Conservation (phyloP, 768 basidiomycete species). For the Podaxis sp. region DNA sequence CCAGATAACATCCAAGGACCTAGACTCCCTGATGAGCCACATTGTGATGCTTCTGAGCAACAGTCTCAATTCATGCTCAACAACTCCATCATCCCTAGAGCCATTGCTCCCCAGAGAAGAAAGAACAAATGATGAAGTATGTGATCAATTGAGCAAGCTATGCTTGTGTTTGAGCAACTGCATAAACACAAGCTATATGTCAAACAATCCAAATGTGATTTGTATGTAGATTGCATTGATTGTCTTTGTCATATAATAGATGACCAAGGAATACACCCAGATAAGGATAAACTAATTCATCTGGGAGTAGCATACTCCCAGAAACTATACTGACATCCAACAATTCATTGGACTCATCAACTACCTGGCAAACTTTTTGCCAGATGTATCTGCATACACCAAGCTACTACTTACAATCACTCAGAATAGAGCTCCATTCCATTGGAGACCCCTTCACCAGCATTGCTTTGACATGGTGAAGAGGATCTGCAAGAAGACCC, state of each 20-base stretch:
- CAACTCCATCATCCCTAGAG: too few relatives aligned
- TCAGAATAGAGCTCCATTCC: slow-evolving; percentile 27
- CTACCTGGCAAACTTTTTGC: slow-evolving; percentile 37
- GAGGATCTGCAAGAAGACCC: slow-evolving; percentile 20
- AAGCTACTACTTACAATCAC: slow-evolving; percentile 29
- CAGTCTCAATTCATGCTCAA: too few relatives aligned
- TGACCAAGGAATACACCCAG: slow-evolving; percentile 34
- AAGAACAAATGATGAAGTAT: too few relatives aligned
- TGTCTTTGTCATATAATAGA: slow-evolving; percentile 43
- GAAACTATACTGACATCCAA: slow-evolving; percentile 34
- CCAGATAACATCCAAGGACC: too few relatives aligned
- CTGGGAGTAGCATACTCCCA: slow-evolving; percentile 32
- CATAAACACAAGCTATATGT: too few relatives aligned
- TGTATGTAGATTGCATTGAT: too few relatives aligned
- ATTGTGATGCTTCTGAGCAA: too few relatives aligned
- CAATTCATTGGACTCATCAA: slow-evolving; percentile 39
- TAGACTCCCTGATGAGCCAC: too few relatives aligned
- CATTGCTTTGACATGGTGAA: slow-evolving; percentile 18
- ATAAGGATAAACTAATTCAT: slow-evolving; percentile 36
- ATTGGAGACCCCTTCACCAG: slow-evolving; percentile 4
- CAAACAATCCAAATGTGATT: too few relatives aligned
- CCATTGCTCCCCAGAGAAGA: too few relatives aligned
- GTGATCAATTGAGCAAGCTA: too few relatives aligned
- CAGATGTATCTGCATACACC: slow-evolving; percentile 32
- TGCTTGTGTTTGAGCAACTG: too few relatives aligned